Evolutionary conservation across 805 yeast species (phyloP), one percentile per base, ranked within the genome.

Genomic region (Saturnispora gosingensis): DNA sequence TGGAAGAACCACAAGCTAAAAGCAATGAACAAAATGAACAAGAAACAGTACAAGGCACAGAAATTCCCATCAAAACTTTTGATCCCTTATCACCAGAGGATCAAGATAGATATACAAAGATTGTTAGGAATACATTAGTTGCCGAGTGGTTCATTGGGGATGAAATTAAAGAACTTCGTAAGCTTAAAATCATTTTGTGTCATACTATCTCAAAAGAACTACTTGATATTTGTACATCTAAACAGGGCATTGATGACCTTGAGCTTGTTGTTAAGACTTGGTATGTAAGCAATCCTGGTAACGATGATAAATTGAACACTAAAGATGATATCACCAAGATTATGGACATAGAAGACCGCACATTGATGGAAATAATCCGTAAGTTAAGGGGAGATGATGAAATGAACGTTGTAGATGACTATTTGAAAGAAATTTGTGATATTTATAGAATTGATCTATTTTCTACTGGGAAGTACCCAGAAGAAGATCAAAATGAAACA

Each of bases 331-430:
- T 30, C 3, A 24, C n/a, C 20, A 28, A 32, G 24, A 25, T n/a
- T 2, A 27, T 47, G 43, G 58, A 56, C 35, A 34, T 56, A 34
- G 56, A 54, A 24, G 59, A 58, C 38, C 47, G 50, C 36, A 52
- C 56, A 13, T 55, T 54, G 11, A 32, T 54, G 3, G 60, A 58
- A 38, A 51, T 63, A 9, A 48, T 57, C 15, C 54, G 59, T 38
- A 64, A 63, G 48, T 58, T 67, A 36, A 58, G 55, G 43, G 62
- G 61, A 20, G 66, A 62, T 15, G 61, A 62, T 30, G 64, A 60
- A 39, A 65, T 61, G 13, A 47, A 45, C 5, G 54, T 65, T 35
- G 52, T 61, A 9, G 64, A 59, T 6, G 54, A 59, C 22, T 65
- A 65, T 46, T 35, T 64, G 44, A 57, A 56, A 18, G 69, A 65